Percentiles rank a stretch among this genome's conserved stretches.
Evolutionary conservation across 1,139 yeast species (phyloP).

Genomic region (Yamadazyma atmosphaerica): DNA sequence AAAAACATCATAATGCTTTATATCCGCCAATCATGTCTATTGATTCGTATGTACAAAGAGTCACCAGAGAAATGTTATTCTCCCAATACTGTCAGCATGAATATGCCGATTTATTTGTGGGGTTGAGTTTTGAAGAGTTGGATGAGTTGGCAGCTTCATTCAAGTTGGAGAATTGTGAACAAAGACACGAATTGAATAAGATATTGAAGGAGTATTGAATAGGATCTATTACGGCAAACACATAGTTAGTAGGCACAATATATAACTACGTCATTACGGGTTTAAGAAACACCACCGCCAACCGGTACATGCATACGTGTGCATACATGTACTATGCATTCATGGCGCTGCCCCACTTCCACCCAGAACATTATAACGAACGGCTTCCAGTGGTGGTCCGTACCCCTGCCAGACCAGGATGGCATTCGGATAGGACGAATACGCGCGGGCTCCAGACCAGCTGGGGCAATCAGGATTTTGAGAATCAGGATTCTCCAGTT

Average conservation of each 20-base stretch:
- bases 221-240: not conserved
- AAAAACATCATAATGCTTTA: conserved; percentile 23
- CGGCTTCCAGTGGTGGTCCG: no score
- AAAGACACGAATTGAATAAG: conserved; percentile 35
- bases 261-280: not conserved
- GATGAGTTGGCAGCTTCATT: conserved; percentile 46
- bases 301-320: no score
- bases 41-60: conserved; percentile 31
- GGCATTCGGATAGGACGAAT: no score
- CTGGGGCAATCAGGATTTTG: not conserved
- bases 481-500: no score
- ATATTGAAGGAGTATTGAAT: conserved; percentile 27
- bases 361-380: not conserved
- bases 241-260: no score
- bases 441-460: no score
- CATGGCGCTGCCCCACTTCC: not conserved
- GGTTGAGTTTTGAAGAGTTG: conserved; percentile 35
- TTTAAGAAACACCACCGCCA: no score
- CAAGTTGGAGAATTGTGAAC: conserved; percentile 38
- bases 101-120: conserved; percentile 39
- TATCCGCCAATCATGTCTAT: conserved; percentile 38
- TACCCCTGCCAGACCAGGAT: no score
- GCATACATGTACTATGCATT: no score
- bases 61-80: conserved; percentile 37
- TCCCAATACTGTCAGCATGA: conserved; percentile 38